Percentiles rank a stretch among this genome's conserved stretches.
Evolutionary conservation across 371 early-diverging fungal genomes (phyloP).

Genomic region (Lichtheimia corymbifera): DNA sequence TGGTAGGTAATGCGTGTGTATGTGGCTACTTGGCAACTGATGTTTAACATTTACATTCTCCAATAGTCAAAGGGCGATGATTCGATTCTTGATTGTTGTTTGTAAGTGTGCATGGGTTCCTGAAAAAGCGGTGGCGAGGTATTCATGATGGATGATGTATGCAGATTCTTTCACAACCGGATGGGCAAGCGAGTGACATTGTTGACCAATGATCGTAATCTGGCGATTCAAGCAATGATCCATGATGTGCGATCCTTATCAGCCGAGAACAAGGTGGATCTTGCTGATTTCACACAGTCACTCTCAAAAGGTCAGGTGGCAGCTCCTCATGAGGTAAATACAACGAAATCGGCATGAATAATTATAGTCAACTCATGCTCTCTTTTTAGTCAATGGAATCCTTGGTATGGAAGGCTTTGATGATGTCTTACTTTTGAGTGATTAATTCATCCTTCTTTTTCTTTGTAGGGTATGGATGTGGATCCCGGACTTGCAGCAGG

Average conservation of each 20-base stretch:
- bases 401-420: too few relatives aligned
- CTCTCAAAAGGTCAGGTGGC: background rate
- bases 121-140: too few relatives aligned
- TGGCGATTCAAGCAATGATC: constrained; percentile 48
- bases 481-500: too few relatives aligned
- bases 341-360: too few relatives aligned
- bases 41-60: background rate
- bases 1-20: constrained; percentile 8
- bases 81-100: constrained; percentile 41
- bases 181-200: constrained; percentile 21
- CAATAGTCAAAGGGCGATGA: constrained; percentile 32
- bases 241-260: constrained; percentile 37
- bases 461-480: too few relatives aligned
- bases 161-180: background rate
- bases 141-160: background rate
- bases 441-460: too few relatives aligned
- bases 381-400: too few relatives aligned
- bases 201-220: constrained; percentile 43
- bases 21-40: background rate
- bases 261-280: constrained; percentile 20
- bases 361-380: too few relatives aligned
- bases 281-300: constrained; percentile 14
- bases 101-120: constrained; percentile 13
- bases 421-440: too few relatives aligned
- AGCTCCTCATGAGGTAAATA: too few relatives aligned